Evolutionary conservation across 2,329 filamentous ascomycete species (phyloP), one percentile per base, ranked within the genome.

Genomic region (Rhytidhysteron rufulum): DNA sequence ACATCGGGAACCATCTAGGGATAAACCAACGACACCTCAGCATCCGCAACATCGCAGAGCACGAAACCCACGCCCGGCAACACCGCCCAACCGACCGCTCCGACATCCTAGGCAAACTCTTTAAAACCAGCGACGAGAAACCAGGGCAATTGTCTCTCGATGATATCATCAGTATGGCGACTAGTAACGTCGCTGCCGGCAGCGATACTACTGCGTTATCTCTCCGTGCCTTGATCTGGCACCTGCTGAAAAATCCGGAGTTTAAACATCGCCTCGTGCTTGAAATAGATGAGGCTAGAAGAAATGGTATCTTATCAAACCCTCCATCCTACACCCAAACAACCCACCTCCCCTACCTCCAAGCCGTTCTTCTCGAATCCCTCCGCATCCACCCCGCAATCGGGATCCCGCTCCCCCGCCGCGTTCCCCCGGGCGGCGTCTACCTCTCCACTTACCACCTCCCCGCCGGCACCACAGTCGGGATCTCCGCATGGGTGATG

Each of bases 331-430:
- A 41, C 27, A 21, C 15, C 32, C 31, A 41, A 29, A 31, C 41
- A 33, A 39, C 39, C 30, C 22, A 39, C 11, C 31, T 39, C 25
- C 60, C 66, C 0, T 72, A 70, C 47, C 56, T 72, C 3, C 62
- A 68, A 39, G 68, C 68, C 11, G 60, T 70, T 13, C 68, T 73
- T 46, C 64, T 69, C 39, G 70, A 74, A 46, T 58, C 67, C 0
- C 48, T 72, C 4, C 60, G 71, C 4, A 52, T 63, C 13, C 67
- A 72, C 45, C 69, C 69, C 4, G 63, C 70, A 1, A 62, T 67
- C 1, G 69, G 70, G 1, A 53, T 66, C 31, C 55, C 53, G 4
- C 49, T 73, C 3, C 63, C 63, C n/a, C 54, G 69, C 7, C 55
- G 67, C 2, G 59, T 62, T 0, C 69, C 70, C 2, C 38, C 53